Base-by-base conservation (phyloP, 768 basidiomycete genomes). In the Leccinum sublutescens region DNA sequence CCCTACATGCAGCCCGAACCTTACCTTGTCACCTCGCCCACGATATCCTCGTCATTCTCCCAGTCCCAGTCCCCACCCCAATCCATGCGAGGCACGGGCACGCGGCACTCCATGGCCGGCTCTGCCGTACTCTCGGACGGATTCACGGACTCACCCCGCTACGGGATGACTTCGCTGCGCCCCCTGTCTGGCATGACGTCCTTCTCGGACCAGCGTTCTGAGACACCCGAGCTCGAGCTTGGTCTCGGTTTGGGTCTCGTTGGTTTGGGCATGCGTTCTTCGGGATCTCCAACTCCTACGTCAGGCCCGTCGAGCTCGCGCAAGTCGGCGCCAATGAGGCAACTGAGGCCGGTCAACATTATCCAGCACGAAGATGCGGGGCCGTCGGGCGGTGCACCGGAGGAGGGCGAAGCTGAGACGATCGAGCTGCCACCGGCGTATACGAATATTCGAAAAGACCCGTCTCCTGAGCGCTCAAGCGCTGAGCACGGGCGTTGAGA, bases 291-390 rank as follows among this genome's bases (percentile, higher is more conserved):
- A 29, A 40, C 64, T 2, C 58, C 56, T 52, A 40, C 38, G 17
- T 40, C 38, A 40, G 17, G 38, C 17, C 36, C 68, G 55, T 65
- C 57, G 25, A 69, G 66, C 55, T 75, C 73, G 47, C 73, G 68
- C 62, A 68, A 82, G 55, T 77, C 77, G 9, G 71, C 77, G 2
- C 69, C 69, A 43, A 71, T 80, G 55, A 77, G 85, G 40, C 76
- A 74, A 61, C 75, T 91, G 75, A 77, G 90, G 50, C 80, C 89
- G 0, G 84, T 93, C 34, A 92, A 93, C 67, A 83, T 91, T 66
- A 81, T 93, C 49, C 91, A 93, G 73, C 91, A 93, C 65, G 89
- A 92, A 62, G 91, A 93, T 68, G 91, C 88, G 0, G 91, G 91
- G 1, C 74, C 57, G 40, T 40, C 38, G 72, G 70, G 60, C 62